Percentiles rank a stretch among this genome's conserved stretches.
Evolutionary conservation across 208 protist genomes (phyloP).

Genomic region (Trypanosoma congolense): DNA sequence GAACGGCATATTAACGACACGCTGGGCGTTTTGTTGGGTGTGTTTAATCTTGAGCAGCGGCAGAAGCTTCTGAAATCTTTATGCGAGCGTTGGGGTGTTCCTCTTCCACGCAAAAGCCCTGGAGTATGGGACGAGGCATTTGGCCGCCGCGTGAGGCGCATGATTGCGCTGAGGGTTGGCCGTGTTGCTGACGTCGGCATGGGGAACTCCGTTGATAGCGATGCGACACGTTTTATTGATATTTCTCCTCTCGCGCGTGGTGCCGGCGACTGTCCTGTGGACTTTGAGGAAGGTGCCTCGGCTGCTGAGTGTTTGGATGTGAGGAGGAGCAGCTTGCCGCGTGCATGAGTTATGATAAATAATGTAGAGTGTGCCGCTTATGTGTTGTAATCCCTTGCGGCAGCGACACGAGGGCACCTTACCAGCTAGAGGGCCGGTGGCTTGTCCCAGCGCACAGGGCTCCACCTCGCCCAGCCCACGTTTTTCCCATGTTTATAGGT

Average conservation of each 20-base stretch:
- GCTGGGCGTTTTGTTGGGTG: neutral
- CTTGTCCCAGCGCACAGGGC: no score
- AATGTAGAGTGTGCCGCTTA: no score
- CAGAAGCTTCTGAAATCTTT: neutral
- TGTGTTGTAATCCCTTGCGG: no score
- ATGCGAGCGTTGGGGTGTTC: neutral
- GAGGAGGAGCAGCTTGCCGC: no score
- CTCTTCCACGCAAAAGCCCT: neutral
- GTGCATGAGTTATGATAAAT: no score
- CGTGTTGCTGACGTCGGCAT: neutral
- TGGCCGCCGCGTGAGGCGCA: neutral
- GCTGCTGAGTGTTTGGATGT: no score
- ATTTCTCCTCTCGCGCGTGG: neutral
- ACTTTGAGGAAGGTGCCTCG: no score
- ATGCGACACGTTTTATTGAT: neutral
- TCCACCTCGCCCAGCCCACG: no score
- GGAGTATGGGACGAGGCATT: neutral
- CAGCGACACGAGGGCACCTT: no score
- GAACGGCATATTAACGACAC: neutral
- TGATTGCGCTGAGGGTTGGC: neutral
- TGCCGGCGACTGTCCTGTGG: neutral
- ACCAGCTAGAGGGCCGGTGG: no score
- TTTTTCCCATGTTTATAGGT: no score
- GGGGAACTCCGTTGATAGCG: neutral
- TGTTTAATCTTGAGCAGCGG: neutral